These are phyloP conservation scores for Funneliformis geosporum DNA, from an alignment of 192 early-diverging fungal genomes.

Conservation along the genomic window DNA sequence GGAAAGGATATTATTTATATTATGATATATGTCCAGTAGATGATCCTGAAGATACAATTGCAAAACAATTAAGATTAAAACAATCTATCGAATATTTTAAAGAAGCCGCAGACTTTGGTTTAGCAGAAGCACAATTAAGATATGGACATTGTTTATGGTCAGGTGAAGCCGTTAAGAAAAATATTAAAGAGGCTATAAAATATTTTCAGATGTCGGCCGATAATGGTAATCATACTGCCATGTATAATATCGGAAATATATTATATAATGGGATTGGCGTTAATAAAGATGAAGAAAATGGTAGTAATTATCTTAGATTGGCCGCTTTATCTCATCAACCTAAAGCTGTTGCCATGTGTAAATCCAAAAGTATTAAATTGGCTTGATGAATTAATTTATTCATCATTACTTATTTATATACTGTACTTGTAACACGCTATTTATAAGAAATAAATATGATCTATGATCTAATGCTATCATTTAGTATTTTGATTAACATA, in stretches of 20 bases:
- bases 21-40: conserved; percentile 4
- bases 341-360: conserved; percentile 17
- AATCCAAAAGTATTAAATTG: neutral
- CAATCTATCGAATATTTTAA: conserved; percentile 28
- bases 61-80: conserved; percentile 9
- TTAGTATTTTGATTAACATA: too few relatives aligned
- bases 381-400: neutral
- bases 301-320: conserved; percentile 7
- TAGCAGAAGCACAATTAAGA: conserved; percentile 30
- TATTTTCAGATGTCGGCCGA: conserved; percentile 26
- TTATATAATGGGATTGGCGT: conserved; percentile 25
- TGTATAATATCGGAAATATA: conserved; percentile 31
- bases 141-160: conserved; percentile 34
- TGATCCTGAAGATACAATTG: neutral
- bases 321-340: conserved; percentile 16
- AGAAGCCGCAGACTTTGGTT: conserved; percentile 19
- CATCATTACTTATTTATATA: too few relatives aligned
- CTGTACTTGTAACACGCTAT: too few relatives aligned
- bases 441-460: too few relatives aligned
- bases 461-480: too few relatives aligned
- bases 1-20: conserved; percentile 33
- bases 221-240: conserved; percentile 28
- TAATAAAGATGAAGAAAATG: conserved; percentile 16
- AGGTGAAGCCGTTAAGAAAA: conserved; percentile 16
- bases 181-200: conserved; percentile 17